These are phyloP conservation scores for Rhododendron vialii DNA, from an alignment of 148 eudicot genomes.

Conservation along the genomic window DNA sequence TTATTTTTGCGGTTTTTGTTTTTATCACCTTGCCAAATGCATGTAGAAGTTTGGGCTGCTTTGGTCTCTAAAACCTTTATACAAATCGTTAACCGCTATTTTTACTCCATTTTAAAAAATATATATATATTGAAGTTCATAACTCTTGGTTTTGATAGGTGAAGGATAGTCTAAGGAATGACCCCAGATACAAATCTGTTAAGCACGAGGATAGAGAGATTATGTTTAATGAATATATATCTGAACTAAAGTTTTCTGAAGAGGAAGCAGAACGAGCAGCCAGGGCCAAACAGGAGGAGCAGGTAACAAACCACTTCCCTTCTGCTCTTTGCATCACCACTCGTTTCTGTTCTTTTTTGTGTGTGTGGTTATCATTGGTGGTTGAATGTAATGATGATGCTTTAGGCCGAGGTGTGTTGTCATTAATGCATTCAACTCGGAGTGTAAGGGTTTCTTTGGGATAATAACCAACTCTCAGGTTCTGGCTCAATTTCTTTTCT, in stretches of 20 bases:
- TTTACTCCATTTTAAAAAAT: too few species aligned
- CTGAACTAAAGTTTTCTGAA: constrained; percentile 64
- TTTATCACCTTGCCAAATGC: background rate
- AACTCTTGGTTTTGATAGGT: constrained; percentile 41
- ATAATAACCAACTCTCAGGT: background rate
- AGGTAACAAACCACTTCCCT: constrained; percentile 42
- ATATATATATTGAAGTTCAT: background rate
- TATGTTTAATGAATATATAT: constrained; percentile 70
- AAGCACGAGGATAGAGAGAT: constrained; percentile 86
- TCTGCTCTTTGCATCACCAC: background rate
- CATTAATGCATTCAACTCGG: background rate
- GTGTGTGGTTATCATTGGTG: background rate
- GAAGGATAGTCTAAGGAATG: constrained; percentile 79
- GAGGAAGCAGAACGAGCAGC: constrained; percentile 56
- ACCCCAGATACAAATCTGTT: constrained; percentile 80
- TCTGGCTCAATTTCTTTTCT: background rate
- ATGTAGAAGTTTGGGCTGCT: background rate
- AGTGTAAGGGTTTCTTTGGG: background rate
- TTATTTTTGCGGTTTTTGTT: background rate
- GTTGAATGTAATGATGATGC: constrained; percentile 4
- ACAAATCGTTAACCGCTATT: background rate
- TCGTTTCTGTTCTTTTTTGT: background rate
- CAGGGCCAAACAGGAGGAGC: constrained; percentile 75
- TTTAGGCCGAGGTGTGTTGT: background rate
- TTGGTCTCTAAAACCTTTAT: background rate